These are phyloP conservation scores for Saccharomyces jurei DNA, from an alignment of 805 yeast genomes.

Conservation along the genomic window DNA sequence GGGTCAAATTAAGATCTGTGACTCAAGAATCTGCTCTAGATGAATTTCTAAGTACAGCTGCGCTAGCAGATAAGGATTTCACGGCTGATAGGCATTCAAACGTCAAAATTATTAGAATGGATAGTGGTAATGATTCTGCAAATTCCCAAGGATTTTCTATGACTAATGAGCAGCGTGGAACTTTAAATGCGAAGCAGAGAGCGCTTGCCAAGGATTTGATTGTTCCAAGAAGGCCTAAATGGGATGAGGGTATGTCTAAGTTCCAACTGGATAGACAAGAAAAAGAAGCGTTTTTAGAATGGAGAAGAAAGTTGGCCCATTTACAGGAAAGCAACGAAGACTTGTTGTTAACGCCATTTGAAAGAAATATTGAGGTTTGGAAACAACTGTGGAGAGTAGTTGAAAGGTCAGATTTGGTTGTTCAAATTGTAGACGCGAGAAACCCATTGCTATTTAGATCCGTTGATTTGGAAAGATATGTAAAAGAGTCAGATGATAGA, in stretches of 20 bases:
- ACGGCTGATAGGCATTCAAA: conserved; percentile 81
- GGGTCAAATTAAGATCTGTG: conserved; percentile 88
- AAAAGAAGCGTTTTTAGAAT: conserved; percentile 80
- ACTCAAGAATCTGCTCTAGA: conserved; percentile 92
- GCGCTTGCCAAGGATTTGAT: conserved; percentile 63
- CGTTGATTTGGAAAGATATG: conserved; percentile 77
- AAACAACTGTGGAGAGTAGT: conserved; percentile 96
- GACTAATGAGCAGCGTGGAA: conserved; percentile 56
- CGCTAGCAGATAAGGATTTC: conserved; percentile 91
- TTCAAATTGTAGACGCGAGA: conserved; percentile 96
- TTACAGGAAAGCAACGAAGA: conserved; percentile 75
- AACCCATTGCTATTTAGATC: conserved; percentile 88
- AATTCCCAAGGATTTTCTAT: conserved; percentile 50
- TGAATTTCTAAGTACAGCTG: conserved; percentile 92
- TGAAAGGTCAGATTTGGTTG: conserved; percentile 87
- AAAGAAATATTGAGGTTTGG: conserved; percentile 96
- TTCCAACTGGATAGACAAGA: conserved; percentile 78
- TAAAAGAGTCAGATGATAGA: conserved; percentile 61
- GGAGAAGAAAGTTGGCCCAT: conserved; percentile 87
- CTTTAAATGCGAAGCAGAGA: conserved; percentile 52
- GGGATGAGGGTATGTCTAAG: conserved; percentile 68
- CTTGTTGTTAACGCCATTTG: conserved; percentile 87
- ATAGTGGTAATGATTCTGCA: conserved; percentile 35
- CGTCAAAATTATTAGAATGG: conserved; percentile 76
- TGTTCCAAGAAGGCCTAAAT: conserved; percentile 87